Base-by-base conservation (phyloP, 2,329 filamentous ascomycete genomes). In the Dactylonectria macrodidyma region DNA sequence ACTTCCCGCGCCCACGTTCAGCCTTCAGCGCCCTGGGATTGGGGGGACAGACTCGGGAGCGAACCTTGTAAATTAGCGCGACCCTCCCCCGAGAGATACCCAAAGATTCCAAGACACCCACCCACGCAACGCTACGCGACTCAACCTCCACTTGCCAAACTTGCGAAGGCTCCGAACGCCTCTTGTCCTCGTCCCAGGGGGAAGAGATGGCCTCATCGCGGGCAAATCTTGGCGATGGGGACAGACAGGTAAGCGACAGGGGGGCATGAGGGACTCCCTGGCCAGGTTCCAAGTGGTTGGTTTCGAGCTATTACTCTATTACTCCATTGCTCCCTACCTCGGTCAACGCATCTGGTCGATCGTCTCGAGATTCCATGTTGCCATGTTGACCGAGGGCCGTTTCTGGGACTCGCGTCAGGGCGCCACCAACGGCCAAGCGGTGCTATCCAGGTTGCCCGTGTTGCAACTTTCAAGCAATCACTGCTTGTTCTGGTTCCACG, bases 1-100 rank as follows among this genome's bases (percentile, higher is more conserved):
- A 69, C 67, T 58, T 67, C 60, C 67, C 67, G 67, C 65, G 54
- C 52, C 57, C 67, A 69, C 67, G 67, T 69, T 69, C 57, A 52
- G 36, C 38, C 67, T 56, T 48, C 62, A 12, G 51, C 19, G 60
- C 36, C 38, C 54, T 54, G 55, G 63, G 59, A 66, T 69, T 66
- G 67, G 67, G 62, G 46, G 48, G 19, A 19, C 33, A 30, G 26
- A 30, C 26, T 7, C 41, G 55, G 54, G 63, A 62, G 47, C 33
- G 62, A 59, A 38, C 56, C 30, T 44, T 38, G 52, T 64, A 19
- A 16, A 30, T 30, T 30, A 30, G 26, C 26, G 33, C 38, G 38
- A 33, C 50, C 24, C 62, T 50, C 57, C 56, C 30, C 48, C 47
- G 38, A 47, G 41, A 46, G 48, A 38, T 57, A 38, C 58, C 64